phyloP scores from a whole-genome alignment of 352 stramenopile genomes.

The Phytophthora cryptogea region DNA sequence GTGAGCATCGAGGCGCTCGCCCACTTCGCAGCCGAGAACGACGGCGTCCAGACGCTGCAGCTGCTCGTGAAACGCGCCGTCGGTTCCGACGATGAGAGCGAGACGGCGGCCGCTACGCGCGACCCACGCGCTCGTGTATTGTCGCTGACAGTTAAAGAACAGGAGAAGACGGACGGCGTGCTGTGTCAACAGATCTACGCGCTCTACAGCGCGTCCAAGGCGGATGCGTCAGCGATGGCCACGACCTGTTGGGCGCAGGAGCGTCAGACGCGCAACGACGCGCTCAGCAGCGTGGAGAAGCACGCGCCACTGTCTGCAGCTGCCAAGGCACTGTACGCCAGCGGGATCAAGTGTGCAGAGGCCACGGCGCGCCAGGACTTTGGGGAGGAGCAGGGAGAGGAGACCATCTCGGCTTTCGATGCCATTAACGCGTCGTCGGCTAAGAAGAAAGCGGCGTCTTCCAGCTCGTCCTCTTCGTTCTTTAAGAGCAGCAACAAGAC shows the following conservation, averaged over 20 bases:
- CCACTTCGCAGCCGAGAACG: slow-evolving; percentile 39
- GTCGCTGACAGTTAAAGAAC: slow-evolving; percentile 24
- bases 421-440: slow-evolving; percentile 41
- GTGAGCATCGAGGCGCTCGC: slow-evolving; percentile 45
- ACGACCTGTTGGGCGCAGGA: slow-evolving; percentile 63
- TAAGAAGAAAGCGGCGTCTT: slow-evolving; percentile 17
- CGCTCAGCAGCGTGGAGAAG: slow-evolving; percentile 47
- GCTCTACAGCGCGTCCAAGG: slow-evolving; percentile 42
- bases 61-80: slow-evolving; percentile 42
- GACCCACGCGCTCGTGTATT: slow-evolving; percentile 61
- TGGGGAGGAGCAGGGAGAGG: slow-evolving; percentile 55
- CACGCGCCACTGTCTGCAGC: slow-evolving; percentile 42
- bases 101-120: slow-evolving; percentile 23
- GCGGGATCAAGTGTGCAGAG: slow-evolving; percentile 51
- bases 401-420: slow-evolving; percentile 73
- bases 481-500: slow-evolving; percentile 40
- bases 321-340: slow-evolving; percentile 58
- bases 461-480: slow-evolving; percentile 27
- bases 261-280: slow-evolving; percentile 60
- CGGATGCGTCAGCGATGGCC: slow-evolving; percentile 31
- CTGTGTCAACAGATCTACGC: slow-evolving; percentile 60
- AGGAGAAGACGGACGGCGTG: slow-evolving; percentile 11
- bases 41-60: slow-evolving; percentile 43
- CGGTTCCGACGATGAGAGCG: slow-evolving; percentile 8
- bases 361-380: slow-evolving; percentile 63